Percentiles rank a stretch among this genome's conserved stretches.
Evolutionary conservation across 2,329 filamentous ascomycete genomes (phyloP).

Genomic region (Pezicula carpinea): DNA sequence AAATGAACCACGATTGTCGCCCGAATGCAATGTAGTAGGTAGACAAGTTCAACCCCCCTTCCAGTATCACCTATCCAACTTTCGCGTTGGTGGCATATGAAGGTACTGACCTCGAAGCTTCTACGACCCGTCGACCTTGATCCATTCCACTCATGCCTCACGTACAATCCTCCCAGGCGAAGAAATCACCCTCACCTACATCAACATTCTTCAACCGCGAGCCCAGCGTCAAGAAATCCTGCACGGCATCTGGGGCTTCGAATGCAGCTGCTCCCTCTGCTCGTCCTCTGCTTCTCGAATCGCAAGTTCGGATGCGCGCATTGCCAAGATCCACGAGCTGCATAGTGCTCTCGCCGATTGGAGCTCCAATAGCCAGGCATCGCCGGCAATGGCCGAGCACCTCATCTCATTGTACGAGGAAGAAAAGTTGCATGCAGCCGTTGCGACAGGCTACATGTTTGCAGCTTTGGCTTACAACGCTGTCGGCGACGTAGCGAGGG

Average conservation of each 20-base stretch:
- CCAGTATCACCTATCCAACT: no score
- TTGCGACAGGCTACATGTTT: conserved; percentile 32
- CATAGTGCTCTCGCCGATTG: conserved; percentile 32
- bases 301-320: conserved; percentile 30
- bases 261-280: conserved; percentile 34
- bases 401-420: conserved; percentile 33
- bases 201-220: conserved; percentile 29
- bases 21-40: conserved; percentile 33
- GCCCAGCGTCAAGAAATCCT: conserved; percentile 27
- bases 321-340: conserved; percentile 28
- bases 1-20: conserved; percentile 38
- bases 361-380: conserved; percentile 22
- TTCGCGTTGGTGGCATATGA: no score
- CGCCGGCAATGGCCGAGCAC: conserved; percentile 32
- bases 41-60: no score
- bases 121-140: conserved; percentile 31
- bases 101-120: no score
- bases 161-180: conserved; percentile 34
- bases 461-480: conserved; percentile 37
- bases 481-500: conserved; percentile 27
- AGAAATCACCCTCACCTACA: conserved; percentile 36
- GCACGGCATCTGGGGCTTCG: conserved; percentile 33
- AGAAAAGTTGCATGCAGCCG: conserved; percentile 28
- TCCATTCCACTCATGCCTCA: conserved; percentile 33
- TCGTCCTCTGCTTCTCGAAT: conserved; percentile 22